phyloP scores from a whole-genome alignment of 257 asterid genomes.

The Scutellaria barbata region DNA sequence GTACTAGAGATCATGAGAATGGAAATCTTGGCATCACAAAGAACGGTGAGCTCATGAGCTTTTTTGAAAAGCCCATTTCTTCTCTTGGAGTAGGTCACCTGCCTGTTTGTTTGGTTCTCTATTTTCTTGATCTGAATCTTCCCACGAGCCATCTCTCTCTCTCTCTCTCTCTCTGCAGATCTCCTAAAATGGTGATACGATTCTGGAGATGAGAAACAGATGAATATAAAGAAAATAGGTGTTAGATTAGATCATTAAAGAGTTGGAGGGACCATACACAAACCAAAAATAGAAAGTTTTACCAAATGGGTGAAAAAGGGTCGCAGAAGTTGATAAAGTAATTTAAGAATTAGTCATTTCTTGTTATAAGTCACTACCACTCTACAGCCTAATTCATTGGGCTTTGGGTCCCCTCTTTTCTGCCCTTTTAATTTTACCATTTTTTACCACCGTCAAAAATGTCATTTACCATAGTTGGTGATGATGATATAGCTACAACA shows the following conservation, averaged over 20 bases:
- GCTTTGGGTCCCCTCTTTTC: constrained; percentile 20
- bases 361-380: constrained; percentile 79
- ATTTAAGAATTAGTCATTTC: constrained; percentile 70
- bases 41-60: constrained; percentile 90
- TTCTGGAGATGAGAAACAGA: neutral
- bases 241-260: constrained; percentile 33
- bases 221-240: constrained; percentile 10
- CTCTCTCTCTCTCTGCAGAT: constrained; percentile 3
- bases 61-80: constrained; percentile 95
- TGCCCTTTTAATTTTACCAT: neutral
- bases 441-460: constrained; percentile 17
- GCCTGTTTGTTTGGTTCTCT: constrained; percentile 96
- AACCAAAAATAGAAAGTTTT: constrained; percentile 54
- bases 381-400: constrained; percentile 21
- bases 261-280: constrained; percentile 42
- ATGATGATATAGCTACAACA: too few species aligned
- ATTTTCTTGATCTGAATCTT: constrained; percentile 97
- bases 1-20: constrained; percentile 84
- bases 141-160: constrained; percentile 81
- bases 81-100: constrained; percentile 96
- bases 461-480: too few species aligned
- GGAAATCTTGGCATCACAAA: constrained; percentile 92
- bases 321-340: constrained; percentile 58
- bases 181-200: constrained; percentile 35
- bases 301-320: constrained; percentile 61